Conservation (phyloP, 2,329 filamentous ascomycete genomes). For the Paracamarosporium sp. region DNA sequence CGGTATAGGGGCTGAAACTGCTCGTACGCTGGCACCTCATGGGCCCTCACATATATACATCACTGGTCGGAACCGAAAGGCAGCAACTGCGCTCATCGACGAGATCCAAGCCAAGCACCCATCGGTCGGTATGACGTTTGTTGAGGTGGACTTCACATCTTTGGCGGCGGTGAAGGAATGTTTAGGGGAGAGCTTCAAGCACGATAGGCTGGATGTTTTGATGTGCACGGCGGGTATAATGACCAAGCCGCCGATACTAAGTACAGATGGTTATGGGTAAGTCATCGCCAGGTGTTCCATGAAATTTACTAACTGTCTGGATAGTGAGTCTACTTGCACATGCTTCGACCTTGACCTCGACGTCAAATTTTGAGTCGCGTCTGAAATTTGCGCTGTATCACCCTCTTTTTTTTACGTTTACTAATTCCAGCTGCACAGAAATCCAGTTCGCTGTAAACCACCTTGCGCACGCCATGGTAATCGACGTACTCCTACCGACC, state of each 20-base stretch:
- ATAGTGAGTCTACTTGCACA: neutral
- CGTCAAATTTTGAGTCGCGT: too few relatives aligned
- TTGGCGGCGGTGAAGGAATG: conserved; percentile 41
- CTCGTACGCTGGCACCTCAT: conserved; percentile 49
- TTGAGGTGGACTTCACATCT: conserved; percentile 46
- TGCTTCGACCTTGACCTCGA: neutral
- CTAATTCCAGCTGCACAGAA: conserved; percentile 30
- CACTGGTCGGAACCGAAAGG: conserved; percentile 46
- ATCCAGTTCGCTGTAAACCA: conserved; percentile 57
- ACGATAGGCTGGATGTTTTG: conserved; percentile 49
- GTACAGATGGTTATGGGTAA: conserved; percentile 49
- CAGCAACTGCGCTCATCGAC: conserved; percentile 42
- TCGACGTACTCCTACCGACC: conserved; percentile 48
- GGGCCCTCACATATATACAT: conserved; percentile 53
- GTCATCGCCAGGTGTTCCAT: neutral
- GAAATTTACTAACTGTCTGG: neutral
- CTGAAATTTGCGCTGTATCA: too few relatives aligned
- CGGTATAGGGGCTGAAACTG: conserved; percentile 52
- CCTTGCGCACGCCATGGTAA: conserved; percentile 54
- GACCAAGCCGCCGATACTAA: conserved; percentile 33
- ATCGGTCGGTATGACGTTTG: conserved; percentile 34
- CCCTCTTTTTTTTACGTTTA: too few relatives aligned
- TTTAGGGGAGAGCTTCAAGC: conserved; percentile 28
- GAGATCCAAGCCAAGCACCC: conserved; percentile 36
- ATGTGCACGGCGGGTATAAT: conserved; percentile 53